A percentile compares a stretch with the other conserved stretches of the same genome.
Conservation (phyloP, 2,329 filamentous ascomycete genomes). For the Periconia sp. region DNA sequence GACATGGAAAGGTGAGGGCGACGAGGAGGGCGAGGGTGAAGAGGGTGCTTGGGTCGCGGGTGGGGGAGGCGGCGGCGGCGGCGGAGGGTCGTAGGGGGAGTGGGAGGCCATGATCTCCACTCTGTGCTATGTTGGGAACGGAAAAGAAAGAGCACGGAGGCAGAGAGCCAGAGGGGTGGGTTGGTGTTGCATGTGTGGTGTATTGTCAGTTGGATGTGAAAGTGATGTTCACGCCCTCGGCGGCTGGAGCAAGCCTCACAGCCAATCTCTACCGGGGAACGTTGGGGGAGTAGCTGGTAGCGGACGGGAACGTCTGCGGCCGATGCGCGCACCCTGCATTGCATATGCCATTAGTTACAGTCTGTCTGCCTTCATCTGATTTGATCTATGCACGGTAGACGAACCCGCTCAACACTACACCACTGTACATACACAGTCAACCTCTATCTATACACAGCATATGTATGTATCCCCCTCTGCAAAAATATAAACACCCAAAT, state of each 20-base stretch:
- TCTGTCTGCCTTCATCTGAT: too few species aligned
- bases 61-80: slow-evolving; percentile 20
- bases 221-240: not conserved
- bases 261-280: not conserved
- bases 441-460: too few species aligned
- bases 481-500: too few species aligned
- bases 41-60: slow-evolving; percentile 26
- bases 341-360: too few species aligned
- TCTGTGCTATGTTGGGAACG: not conserved
- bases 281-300: not conserved
- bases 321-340: not conserved
- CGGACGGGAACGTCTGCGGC: not conserved
- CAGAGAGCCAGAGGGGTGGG: not conserved
- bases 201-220: too few species aligned
- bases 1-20: slow-evolving; percentile 11
- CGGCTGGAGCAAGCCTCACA: not conserved
- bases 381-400: too few species aligned
- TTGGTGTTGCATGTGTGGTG: not conserved
- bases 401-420: too few species aligned
- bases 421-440: too few species aligned
- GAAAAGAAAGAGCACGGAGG: too few species aligned
- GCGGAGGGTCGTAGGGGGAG: not conserved
- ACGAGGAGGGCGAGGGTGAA: slow-evolving; percentile 15
- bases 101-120: slow-evolving; percentile 4
- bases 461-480: too few species aligned